These are phyloP conservation scores for Xylaria arbuscula DNA, from an alignment of 2,329 filamentous ascomycete species.

Conservation along the genomic window DNA sequence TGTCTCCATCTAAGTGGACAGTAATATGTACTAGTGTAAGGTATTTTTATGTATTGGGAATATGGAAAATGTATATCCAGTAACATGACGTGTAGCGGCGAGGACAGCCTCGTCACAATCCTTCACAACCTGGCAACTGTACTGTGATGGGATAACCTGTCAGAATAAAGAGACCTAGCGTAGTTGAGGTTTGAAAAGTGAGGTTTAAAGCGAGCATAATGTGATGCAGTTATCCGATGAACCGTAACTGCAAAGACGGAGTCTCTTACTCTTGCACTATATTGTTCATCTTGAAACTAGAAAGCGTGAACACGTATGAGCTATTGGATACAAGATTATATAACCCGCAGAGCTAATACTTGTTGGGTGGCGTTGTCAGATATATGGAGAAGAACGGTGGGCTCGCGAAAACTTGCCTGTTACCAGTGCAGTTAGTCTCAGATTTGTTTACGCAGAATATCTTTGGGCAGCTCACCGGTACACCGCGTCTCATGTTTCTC, in stretches of 20 bases:
- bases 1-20: background rate
- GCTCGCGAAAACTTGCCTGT: slow-evolving; percentile 34
- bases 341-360: background rate
- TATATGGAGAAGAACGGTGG: slow-evolving; percentile 8
- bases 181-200: background rate
- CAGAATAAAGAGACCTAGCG: background rate
- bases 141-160: slow-evolving; percentile 25
- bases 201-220: background rate
- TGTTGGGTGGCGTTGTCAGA: background rate
- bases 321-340: slow-evolving; percentile 9
- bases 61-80: slow-evolving; percentile 8
- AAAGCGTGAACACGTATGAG: background rate
- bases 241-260: background rate
- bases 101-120: slow-evolving; percentile 2
- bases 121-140: slow-evolving; percentile 2
- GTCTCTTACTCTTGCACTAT: background rate
- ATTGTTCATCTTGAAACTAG: background rate
- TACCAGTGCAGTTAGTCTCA: background rate
- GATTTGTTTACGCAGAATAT: slow-evolving; percentile 13
- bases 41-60: slow-evolving; percentile 22
- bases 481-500: slow-evolving; percentile 14
- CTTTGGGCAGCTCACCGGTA: slow-evolving; percentile 5
- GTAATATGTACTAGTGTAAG: background rate
- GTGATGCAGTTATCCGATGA: slow-evolving; percentile 12
- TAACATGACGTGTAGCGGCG: slow-evolving; percentile 20